These are phyloP conservation scores for Candida broadrunensis DNA, from an alignment of 805 yeast genomes.

Conservation along the genomic window DNA sequence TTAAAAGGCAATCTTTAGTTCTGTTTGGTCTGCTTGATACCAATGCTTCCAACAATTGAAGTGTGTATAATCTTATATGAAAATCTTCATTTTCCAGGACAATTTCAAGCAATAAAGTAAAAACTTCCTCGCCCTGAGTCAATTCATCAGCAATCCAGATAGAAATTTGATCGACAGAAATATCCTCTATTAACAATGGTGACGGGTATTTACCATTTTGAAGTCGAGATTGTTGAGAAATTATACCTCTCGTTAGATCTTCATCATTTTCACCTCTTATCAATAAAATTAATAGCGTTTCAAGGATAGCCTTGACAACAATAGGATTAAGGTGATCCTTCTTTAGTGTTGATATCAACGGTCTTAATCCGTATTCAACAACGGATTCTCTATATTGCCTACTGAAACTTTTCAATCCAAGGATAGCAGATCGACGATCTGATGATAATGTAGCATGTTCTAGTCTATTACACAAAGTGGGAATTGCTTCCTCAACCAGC, in stretches of 20 bases:
- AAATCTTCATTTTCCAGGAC: constrained; percentile 58
- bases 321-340: constrained; percentile 69
- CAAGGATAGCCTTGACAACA: constrained; percentile 75
- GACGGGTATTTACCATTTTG: constrained; percentile 80
- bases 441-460: constrained; percentile 76
- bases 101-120: constrained; percentile 35
- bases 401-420: constrained; percentile 84
- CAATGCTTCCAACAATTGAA: constrained; percentile 82
- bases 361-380: constrained; percentile 79
- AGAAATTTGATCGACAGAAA: constrained; percentile 76
- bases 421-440: constrained; percentile 88
- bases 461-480: constrained; percentile 84
- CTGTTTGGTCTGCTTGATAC: constrained; percentile 70
- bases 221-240: constrained; percentile 68
- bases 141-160: constrained; percentile 94
- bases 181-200: constrained; percentile 58
- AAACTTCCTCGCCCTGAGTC: constrained; percentile 48
- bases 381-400: constrained; percentile 88
- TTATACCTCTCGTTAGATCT: constrained; percentile 66
- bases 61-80: constrained; percentile 73
- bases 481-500: constrained; percentile 77
- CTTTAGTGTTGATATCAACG: constrained; percentile 61
- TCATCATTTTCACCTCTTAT: constrained; percentile 64
- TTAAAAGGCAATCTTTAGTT: constrained; percentile 70
- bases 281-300: constrained; percentile 79